Evolutionary conservation across 495 filamentous ascomycete genomes (phyloP).

Genomic region (Parathielavia hyrcaniae): DNA sequence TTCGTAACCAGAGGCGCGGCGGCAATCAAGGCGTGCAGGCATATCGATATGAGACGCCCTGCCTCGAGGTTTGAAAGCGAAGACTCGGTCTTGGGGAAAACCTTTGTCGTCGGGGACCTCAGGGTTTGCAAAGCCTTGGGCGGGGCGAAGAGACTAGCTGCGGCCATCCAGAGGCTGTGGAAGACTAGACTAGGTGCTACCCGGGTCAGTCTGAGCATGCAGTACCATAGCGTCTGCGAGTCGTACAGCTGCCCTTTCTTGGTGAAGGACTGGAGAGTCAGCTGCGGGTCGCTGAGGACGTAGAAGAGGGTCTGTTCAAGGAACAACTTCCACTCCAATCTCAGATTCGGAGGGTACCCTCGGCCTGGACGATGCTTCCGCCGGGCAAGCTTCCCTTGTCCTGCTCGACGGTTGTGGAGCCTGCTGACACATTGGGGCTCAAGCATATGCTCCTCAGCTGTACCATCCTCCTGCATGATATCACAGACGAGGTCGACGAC

Average conservation of each 20-base stretch:
- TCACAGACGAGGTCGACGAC: constrained; percentile 50
- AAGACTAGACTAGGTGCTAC: constrained; percentile 54
- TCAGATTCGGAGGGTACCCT: constrained; percentile 23
- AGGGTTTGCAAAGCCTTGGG: constrained; percentile 50
- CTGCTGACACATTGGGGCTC: constrained; percentile 34
- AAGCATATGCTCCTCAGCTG: constrained; percentile 42
- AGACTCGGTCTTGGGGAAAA: constrained; percentile 34
- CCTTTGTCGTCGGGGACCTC: constrained; percentile 37
- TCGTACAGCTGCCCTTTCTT: constrained; percentile 42
- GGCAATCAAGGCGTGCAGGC: constrained; percentile 49
- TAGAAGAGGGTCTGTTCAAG: constrained; percentile 69
- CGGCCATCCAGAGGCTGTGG: constrained; percentile 69
- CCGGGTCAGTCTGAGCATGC: constrained; percentile 48
- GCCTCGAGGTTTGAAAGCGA: constrained; percentile 41
- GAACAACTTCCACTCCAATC: constrained; percentile 51
- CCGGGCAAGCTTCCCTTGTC: constrained; percentile 34
- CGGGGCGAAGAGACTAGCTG: constrained; percentile 61
- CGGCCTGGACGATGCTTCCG: constrained; percentile 31
- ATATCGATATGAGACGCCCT: constrained; percentile 47
- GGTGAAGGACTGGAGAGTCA: constrained; percentile 61
- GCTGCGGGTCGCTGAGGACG: constrained; percentile 58
- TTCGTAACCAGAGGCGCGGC: constrained; percentile 45
- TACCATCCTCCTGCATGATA: constrained; percentile 46
- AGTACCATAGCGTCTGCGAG: constrained; percentile 48
- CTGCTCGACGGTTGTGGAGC: constrained; percentile 23